Conservation (phyloP, 768 basidiomycete genomes). For the Mrakia blollopis region DNA sequence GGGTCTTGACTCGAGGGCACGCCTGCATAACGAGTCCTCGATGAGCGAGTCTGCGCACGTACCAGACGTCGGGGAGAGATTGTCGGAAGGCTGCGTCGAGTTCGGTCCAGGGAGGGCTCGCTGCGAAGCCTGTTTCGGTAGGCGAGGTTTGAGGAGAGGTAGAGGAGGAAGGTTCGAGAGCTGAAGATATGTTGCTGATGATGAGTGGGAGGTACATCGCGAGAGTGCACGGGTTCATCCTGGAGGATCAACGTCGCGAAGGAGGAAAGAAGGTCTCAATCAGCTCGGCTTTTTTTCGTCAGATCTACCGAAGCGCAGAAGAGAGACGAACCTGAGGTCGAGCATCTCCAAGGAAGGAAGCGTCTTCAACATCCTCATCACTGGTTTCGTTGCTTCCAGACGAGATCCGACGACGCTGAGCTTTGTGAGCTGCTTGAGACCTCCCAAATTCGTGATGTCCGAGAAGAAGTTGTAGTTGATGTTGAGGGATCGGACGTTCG, state of each 20-base stretch:
- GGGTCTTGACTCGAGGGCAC: slow-evolving; percentile 59
- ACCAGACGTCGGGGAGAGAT: slow-evolving; percentile 80
- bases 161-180: slow-evolving; percentile 7
- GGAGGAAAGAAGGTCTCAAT: background rate
- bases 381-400: slow-evolving; percentile 64
- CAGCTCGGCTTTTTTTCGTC: background rate
- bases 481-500: slow-evolving; percentile 86
- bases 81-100: slow-evolving; percentile 81
- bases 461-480: slow-evolving; percentile 91
- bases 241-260: slow-evolving; percentile 19
- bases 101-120: slow-evolving; percentile 57
- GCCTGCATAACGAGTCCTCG: slow-evolving; percentile 80
- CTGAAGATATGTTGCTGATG: slow-evolving; percentile 53
- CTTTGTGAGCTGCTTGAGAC: slow-evolving; percentile 68
- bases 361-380: slow-evolving; percentile 65
- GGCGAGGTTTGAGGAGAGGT: slow-evolving; percentile 9
- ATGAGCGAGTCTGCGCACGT: slow-evolving; percentile 81
- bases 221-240: slow-evolving; percentile 95
- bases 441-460: slow-evolving; percentile 54
- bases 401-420: slow-evolving; percentile 77
- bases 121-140: background rate
- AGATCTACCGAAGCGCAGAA: background rate
- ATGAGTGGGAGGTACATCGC: slow-evolving; percentile 91
- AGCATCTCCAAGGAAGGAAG: slow-evolving; percentile 80
- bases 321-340: slow-evolving; percentile 63